Percentiles rank a stretch among this genome's conserved stretches.
Evolutionary conservation across 805 yeast genomes (phyloP).

Genomic region (Cyberlindnera amylophila): DNA sequence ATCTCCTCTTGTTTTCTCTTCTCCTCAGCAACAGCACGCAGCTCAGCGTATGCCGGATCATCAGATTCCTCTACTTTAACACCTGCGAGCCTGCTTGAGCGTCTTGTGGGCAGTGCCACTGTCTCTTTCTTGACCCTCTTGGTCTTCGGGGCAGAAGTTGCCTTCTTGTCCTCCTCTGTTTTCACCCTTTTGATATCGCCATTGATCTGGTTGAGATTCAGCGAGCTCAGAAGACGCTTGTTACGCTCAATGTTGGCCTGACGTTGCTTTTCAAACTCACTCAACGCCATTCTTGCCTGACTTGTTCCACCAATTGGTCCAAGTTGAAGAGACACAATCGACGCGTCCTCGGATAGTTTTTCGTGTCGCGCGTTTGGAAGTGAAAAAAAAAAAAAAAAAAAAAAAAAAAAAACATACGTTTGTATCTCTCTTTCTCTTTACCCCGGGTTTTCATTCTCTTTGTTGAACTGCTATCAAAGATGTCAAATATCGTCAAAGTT

Average conservation of each 20-base stretch:
- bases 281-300: slow-evolving; percentile 13
- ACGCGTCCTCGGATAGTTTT: not conserved
- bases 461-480: too few relatives aligned
- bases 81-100: slow-evolving; percentile 80
- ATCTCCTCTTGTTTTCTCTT: slow-evolving; percentile 37
- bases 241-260: slow-evolving; percentile 82
- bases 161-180: slow-evolving; percentile 26
- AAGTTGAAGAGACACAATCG: not conserved
- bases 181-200: slow-evolving; percentile 48
- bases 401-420: not conserved
- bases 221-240: slow-evolving; percentile 63
- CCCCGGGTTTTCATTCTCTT: too few relatives aligned
- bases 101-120: slow-evolving; percentile 50
- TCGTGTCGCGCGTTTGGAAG: not conserved
- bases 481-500: slow-evolving; percentile 27
- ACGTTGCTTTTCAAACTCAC: slow-evolving; percentile 69
- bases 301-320: too few relatives aligned
- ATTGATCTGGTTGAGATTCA: slow-evolving; percentile 61
- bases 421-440: not conserved
- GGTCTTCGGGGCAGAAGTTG: slow-evolving; percentile 8
- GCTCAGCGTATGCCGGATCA: slow-evolving; percentile 32
- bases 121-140: slow-evolving; percentile 22
- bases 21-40: slow-evolving; percentile 23
- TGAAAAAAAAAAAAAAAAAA: not conserved
- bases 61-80: slow-evolving; percentile 57